Evolutionary conservation across 2,329 filamentous ascomycete genomes (phyloP), one percentile per base, ranked within the genome.

Genomic region (Amylocarpus encephaloides): DNA sequence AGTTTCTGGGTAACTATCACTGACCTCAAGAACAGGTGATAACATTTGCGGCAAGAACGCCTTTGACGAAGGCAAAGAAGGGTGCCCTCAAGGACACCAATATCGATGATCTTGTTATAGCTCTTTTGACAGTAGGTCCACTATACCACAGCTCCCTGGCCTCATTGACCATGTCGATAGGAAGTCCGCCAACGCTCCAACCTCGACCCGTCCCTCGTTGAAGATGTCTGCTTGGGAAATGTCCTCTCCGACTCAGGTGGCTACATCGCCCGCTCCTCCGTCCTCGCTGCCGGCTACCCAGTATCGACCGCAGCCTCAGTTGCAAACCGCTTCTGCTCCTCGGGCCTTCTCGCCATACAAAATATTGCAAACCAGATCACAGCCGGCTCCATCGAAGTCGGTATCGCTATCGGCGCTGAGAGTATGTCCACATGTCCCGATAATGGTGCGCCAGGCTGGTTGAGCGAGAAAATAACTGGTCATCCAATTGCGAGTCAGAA

Each of bases 291-390:
- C 51, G 93, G 93, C 61, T 95, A 93, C 75, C 91, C 93, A 60
- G 91, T 93, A 74, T 96, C 92, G 6, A 79, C 88, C 43, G 80
- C 82, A 58, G 88, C 86, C 57, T 91, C 80, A 39, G 84, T 86
- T 39, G 78, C 95, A 51, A 97, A 97, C 77, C 86, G 93, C 55
- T 97, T 98, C 83, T 98, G 93, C 78, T 94, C 89, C 34, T 96
- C 91, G 0, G 93, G 93, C 33, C 83, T 98, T 59, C 94, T 96
- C 72, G 91, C 93, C 50, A 88, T 91, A 5, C 91, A 95, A 70
- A 90, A 96, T 66, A 94, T 98, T 59, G 91, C 93, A 45, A 85
- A 93, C 72, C 80, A 90, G 67, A 96, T 98, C 69, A 69, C 77
- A 51, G 73, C 75, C 45, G 90, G 91, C 55, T 80, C 79, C 61